These are phyloP conservation scores for Venturia aucupariae DNA, from an alignment of 2,329 filamentous ascomycete genomes.

Conservation along the genomic window DNA sequence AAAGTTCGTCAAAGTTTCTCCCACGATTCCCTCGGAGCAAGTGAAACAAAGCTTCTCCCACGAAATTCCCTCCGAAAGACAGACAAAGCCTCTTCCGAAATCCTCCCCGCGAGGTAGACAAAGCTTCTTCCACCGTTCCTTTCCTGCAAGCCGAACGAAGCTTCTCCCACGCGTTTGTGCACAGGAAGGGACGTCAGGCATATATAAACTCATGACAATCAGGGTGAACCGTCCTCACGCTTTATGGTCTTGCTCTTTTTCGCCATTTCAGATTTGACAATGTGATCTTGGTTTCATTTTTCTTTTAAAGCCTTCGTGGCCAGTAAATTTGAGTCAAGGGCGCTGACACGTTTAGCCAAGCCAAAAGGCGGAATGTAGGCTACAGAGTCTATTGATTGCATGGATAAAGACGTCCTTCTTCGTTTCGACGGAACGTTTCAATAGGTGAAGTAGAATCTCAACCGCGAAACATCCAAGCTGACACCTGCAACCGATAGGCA, in stretches of 20 bases:
- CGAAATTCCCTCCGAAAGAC: not conserved
- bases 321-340: too few species aligned
- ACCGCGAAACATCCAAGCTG: too few species aligned
- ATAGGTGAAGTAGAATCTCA: too few species aligned
- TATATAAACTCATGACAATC: not conserved
- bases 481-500: too few species aligned
- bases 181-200: not conserved
- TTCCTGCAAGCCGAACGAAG: constrained; percentile 16
- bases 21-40: not conserved
- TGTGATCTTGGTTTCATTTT: not conserved
- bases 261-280: not conserved
- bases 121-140: too few species aligned
- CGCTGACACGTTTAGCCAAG: too few species aligned
- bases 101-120: not conserved
- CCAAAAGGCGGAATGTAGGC: too few species aligned
- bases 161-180: constrained; percentile 19
- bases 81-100: not conserved
- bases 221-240: not conserved
- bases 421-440: too few species aligned
- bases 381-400: too few species aligned
- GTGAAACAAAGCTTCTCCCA: constrained; percentile 22
- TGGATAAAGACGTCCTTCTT: too few species aligned
- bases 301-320: too few species aligned
- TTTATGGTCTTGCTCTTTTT: not conserved
- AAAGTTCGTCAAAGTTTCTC: too few species aligned